A percentile compares a stretch with the other conserved stretches of the same genome.
These are phyloP conservation scores for Xylariales sp. DNA, from an alignment of 2,329 filamentous ascomycete species.

Conservation along the genomic window DNA sequence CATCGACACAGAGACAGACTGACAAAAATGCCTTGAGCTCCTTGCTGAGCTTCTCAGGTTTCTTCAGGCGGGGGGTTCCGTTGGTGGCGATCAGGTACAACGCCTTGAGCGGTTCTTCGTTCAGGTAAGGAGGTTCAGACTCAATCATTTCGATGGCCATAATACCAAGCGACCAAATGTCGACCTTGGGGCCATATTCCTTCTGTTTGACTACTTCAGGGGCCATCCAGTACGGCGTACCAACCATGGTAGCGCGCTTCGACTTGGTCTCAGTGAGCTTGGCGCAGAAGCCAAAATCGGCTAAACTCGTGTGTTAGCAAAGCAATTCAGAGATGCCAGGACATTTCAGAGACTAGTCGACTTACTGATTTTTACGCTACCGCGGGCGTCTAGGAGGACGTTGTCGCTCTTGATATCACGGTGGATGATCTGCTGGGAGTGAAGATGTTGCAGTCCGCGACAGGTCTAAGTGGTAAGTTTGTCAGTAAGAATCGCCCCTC, in stretches of 20 bases:
- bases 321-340: too few relatives aligned
- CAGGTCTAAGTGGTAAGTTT: constrained; percentile 72
- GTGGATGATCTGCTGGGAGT: constrained; percentile 95
- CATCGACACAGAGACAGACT: constrained; percentile 93
- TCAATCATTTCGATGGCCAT: constrained; percentile 99
- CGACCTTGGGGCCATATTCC: constrained; percentile 96
- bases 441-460: constrained; percentile 88
- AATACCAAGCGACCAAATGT: constrained; percentile 98
- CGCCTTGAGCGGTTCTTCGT: constrained; percentile 95
- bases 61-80: constrained; percentile 94
- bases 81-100: constrained; percentile 97
- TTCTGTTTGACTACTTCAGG: constrained; percentile 99
- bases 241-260: constrained; percentile 98
- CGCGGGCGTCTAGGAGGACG: constrained; percentile 86
- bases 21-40: constrained; percentile 96
- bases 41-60: constrained; percentile 95
- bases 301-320: constrained; percentile 36
- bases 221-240: constrained; percentile 99
- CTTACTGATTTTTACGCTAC: constrained; percentile 96
- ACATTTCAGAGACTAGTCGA: constrained; percentile 18
- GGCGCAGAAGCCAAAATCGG: constrained; percentile 98
- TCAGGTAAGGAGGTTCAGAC: constrained; percentile 94
- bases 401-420: constrained; percentile 99
- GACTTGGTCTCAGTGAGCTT: constrained; percentile 96
- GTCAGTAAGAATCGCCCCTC: too few relatives aligned